Base-by-base conservation (phyloP, 176 grass and related monocot genomes). In the Rhynchospora breviuscula region DNA sequence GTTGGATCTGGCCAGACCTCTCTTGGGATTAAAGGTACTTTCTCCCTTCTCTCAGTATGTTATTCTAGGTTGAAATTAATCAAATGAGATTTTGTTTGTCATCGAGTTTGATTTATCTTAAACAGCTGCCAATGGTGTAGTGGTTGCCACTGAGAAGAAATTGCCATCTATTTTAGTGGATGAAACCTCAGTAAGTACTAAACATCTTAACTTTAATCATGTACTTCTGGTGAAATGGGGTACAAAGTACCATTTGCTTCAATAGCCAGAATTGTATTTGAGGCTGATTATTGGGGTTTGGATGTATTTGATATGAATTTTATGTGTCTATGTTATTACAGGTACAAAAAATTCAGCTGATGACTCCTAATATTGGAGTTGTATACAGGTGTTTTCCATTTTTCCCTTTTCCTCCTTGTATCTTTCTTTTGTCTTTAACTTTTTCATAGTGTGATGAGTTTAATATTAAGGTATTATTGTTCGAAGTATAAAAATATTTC, bases 1-100 rank as follows among this genome's bases (percentile, higher is more conserved):
- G 95, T 98, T 23, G 95, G 94, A 90, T 94, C 91, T 64, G 94
- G 94, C 54, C 94, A 97, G 82, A 97, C 94, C 10, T 97, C 94
- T 44, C 94, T 97, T 43, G 94, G 94, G 21, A 97, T 97, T 91
- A 97, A 97, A 93, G 94, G 94, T 94, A 64, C 69, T 53, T 62
- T 31, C 44, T 21, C 66, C 72, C 10, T 62, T 17, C 15, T 14
- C 8, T 63, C 68, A 15, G 17, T 15, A 15, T 63, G 49, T 10
- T 61, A 40, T 40, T 40, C 35, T 40, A 40, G 65, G 31, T 68
- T 43, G 31, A 68, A 68, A 43, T 68, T 68, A 43, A 43, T 29
- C 13, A 18, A 67, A 67, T 68, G 26, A 25, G 62, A 65, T 18
- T 22, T 62, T 10, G 18, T 21, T 11, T 52, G 49, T 52, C 2